These are phyloP conservation scores for Russula abietina DNA, from an alignment of 768 basidiomycete genomes.

Conservation along the genomic window DNA sequence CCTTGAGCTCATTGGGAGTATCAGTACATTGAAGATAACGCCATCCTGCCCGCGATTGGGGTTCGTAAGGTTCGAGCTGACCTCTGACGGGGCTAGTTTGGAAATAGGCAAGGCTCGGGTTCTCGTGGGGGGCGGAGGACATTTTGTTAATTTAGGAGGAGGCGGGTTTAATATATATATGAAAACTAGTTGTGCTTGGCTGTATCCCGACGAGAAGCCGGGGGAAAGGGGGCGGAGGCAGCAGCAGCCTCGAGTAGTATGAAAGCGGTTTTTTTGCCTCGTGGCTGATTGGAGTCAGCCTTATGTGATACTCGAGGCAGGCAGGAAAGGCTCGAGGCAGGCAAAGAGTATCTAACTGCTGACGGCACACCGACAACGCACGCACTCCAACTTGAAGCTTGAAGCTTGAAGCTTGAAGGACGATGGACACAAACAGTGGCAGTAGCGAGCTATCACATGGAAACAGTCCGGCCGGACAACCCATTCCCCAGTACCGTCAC, in stretches of 20 bases:
- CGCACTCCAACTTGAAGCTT: no score
- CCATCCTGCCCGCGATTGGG: constrained; percentile 49
- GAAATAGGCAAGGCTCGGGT: constrained; percentile 43
- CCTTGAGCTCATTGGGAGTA: constrained; percentile 71
- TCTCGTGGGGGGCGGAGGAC: constrained; percentile 15
- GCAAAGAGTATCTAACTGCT: neutral
- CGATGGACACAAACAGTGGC: neutral
- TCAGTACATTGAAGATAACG: constrained; percentile 72
- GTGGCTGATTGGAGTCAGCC: constrained; percentile 5
- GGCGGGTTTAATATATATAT: constrained; percentile 1
- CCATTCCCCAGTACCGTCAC: neutral
- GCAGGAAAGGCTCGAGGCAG: neutral
- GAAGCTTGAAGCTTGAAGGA: no score
- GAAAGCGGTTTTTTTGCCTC: neutral
- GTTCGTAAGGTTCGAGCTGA: constrained; percentile 64
- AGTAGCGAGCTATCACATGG: neutral
- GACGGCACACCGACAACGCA: neutral
- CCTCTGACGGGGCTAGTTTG: constrained; percentile 65
- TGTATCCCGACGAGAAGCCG: neutral
- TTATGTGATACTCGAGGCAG: constrained; percentile 9
- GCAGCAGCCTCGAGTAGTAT: neutral
- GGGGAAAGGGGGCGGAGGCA: neutral
- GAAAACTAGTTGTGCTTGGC: neutral
- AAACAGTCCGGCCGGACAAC: neutral
- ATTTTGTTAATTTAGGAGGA: constrained; percentile 8